Evolutionary conservation across 805 yeast species (phyloP), one percentile per base, ranked within the genome.

Genomic region (Cephaloascus fragrans): DNA sequence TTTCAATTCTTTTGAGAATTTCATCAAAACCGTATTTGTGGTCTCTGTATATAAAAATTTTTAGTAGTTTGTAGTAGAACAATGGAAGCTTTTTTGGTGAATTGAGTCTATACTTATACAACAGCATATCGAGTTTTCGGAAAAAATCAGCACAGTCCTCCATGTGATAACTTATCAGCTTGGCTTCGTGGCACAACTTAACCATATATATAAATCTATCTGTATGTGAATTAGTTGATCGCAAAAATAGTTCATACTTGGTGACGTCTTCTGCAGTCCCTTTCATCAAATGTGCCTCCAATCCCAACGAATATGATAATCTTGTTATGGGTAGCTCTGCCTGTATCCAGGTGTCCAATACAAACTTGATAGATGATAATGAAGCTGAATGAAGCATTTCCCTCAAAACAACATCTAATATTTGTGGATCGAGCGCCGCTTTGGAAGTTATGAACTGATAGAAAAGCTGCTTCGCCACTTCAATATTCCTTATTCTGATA

Each of bases 401-500:
- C 29, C 35, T 41, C 19, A 52, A 23, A 28, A 48, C 50, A 14
- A 37, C 43, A 35, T 46, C 43, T 1, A 52, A 18, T 2, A 55
- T 49, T 18, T 40, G 32, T 2, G 43, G 39, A 37, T 48, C 45
- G 38, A 51, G 48, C 10, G 57, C 55, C 37, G 46, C 44, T 18
- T 50, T 45, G 1, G 49, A 43, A 6, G 41, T 40, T 3, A 50
- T 45, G 54, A 53, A 50, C 32, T 53, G 56, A 31, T 49, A 46
- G 1, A 53, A 39, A 1, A 53, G 40, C 19, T 51, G 57, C 38
- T 51, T 50, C 15, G 57, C 51, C 16, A 50, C 39, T 31, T 50
- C 55, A 2, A 52, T 42, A 34, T 50, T 43, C 4, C 44, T 43
- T 35, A 39, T 48, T n/a, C 47, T 33, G 26, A 45, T 44, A 3